Percentiles rank a stretch among this genome's conserved stretches.
Evolutionary conservation across 306 rosid species (phyloP).

Genomic region (Rubus idaeus): DNA sequence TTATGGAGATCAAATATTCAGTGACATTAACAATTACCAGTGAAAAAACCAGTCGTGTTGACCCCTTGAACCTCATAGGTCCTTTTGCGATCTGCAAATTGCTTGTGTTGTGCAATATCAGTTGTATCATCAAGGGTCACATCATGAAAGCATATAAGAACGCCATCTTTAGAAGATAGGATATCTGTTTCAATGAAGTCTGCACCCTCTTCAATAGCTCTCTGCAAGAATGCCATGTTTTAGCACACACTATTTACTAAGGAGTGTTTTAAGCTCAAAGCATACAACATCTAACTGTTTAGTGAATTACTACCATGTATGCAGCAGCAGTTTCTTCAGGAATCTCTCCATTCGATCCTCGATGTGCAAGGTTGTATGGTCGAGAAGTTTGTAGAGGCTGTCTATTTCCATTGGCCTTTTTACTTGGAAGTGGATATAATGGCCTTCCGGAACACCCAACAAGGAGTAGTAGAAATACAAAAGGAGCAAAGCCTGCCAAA

Average conservation of each 20-base stretch:
- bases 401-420: slow-evolving; percentile 27
- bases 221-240: slow-evolving; percentile 50
- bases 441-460: slow-evolving; percentile 69
- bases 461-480: slow-evolving; percentile 42
- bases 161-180: slow-evolving; percentile 84
- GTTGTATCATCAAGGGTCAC: slow-evolving; percentile 71
- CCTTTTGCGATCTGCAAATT: slow-evolving; percentile 75
- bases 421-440: slow-evolving; percentile 62
- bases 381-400: slow-evolving; percentile 69
- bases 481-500: slow-evolving; percentile 47
- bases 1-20: neutral
- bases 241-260: neutral
- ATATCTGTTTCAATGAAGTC: slow-evolving; percentile 96
- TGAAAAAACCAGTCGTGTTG: slow-evolving; percentile 70
- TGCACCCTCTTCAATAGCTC: slow-evolving; percentile 93
- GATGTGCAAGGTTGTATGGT: slow-evolving; percentile 80
- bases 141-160: slow-evolving; percentile 84
- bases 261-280: neutral
- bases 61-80: slow-evolving; percentile 77
- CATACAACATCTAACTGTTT: neutral
- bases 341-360: slow-evolving; percentile 93
- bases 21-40: slow-evolving; percentile 40
- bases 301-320: slow-evolving; percentile 46
- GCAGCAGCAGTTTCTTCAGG: slow-evolving; percentile 90
- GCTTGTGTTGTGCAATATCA: slow-evolving; percentile 51